Percentiles rank a stretch among this genome's conserved stretches.
phyloP scores from a whole-genome alignment of 805 yeast genomes.

The Starmerella etchellsii region DNA sequence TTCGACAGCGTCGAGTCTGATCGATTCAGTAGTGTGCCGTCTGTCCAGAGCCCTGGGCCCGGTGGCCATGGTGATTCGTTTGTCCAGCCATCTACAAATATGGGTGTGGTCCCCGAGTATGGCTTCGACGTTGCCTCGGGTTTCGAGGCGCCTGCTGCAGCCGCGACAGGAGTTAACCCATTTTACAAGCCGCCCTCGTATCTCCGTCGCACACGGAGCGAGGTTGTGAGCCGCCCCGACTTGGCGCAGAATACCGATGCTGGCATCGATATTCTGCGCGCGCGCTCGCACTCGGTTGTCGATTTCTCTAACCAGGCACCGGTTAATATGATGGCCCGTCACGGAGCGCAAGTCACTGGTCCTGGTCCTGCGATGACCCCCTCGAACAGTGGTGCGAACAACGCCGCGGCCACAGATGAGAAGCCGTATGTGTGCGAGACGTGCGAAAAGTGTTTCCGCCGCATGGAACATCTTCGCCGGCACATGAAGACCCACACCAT shows the following conservation, averaged over 20 bases:
- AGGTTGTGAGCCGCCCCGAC: neutral
- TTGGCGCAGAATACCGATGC: neutral
- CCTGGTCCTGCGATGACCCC: no score
- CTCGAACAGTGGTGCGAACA: no score
- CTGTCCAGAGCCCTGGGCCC: neutral
- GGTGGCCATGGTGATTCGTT: neutral
- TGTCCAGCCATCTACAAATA: no score
- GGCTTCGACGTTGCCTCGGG: neutral
- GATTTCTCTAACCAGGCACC: no score
- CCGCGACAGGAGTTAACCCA: slow-evolving; percentile 24
- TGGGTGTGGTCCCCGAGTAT: neutral
- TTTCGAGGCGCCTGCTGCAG: neutral
- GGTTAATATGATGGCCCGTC: no score
- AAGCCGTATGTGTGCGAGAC: slow-evolving; percentile 29
- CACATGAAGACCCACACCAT: slow-evolving; percentile 67
- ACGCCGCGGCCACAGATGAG: slow-evolving; percentile 8
- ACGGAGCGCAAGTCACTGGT: no score
- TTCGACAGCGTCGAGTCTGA: slow-evolving; percentile 4
- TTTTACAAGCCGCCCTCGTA: slow-evolving; percentile 26
- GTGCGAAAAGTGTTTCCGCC: slow-evolving; percentile 30
- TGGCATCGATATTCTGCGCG: neutral
- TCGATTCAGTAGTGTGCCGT: neutral
- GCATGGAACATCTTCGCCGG: slow-evolving; percentile 33
- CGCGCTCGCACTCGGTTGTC: no score
- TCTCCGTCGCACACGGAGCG: slow-evolving; percentile 9